Evolutionary conservation across 2,329 filamentous ascomycete species (phyloP), one percentile per base, ranked within the genome.

Genomic region (Paraphoma chrysanthemicola): DNA sequence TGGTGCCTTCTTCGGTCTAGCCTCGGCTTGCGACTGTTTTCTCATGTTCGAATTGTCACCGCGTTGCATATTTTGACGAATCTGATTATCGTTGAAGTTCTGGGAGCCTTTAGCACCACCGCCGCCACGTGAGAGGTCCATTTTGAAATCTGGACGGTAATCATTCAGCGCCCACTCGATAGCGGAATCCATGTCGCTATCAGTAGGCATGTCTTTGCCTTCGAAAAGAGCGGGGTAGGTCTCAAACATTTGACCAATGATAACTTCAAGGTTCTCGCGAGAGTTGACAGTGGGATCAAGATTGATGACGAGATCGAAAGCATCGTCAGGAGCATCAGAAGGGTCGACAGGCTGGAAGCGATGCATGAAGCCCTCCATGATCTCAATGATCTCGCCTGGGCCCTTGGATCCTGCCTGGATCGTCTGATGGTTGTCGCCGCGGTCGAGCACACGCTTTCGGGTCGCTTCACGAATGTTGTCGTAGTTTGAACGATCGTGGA

Each of bases 401-500:
- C 90, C 86, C 53, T 91, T 90, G 44, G 86, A 90, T n/a, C 80
- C 82, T 10, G 94, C 93, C 70, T 95, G 93, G 57, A 99, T 98
- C 0, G 95, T 99, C 78, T 99, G 95, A 75, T 99, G 95, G 70
- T 98, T 98, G 76, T 99, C 93, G 12, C 95, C 95, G 18, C 95
- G 90, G 6, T 87, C 84, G 17, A 97, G 80, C 0, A 99, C 92
- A 48, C 95, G 88, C 60, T 88, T 85, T 54, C 87, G 88, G 1
- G 93, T 96, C 28, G 94, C 83, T 54, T 86, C 81, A 44, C 91
- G 86, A 59, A 98, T 91, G 31, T 86, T 82, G 48, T 90, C 84
- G 7, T 95, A 85, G 62, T 92, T 80, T 39, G 80, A 69, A 16
- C 77, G 81, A 54, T 93, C 86, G 71, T 98, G 95, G 6, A 91